Percentiles rank a stretch among this genome's conserved stretches.
Conservation (phyloP, 2,329 filamentous ascomycete species). For the Pseudogymnoascus sp. region DNA sequence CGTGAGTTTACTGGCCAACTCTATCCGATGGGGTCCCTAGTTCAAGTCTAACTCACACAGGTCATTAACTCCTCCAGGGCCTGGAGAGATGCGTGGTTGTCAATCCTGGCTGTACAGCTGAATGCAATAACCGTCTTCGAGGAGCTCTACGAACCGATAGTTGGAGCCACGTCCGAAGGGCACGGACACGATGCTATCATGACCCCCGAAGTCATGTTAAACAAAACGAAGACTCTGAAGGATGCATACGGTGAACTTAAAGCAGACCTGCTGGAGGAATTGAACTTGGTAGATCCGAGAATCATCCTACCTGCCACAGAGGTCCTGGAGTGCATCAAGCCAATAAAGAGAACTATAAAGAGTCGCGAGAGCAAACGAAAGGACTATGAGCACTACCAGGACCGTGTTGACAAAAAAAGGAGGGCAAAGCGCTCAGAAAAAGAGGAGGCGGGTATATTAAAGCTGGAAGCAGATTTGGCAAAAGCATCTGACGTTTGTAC, state of each 20-base stretch:
- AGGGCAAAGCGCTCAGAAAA: constrained; percentile 63
- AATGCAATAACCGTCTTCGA: constrained; percentile 60
- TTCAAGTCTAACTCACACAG: constrained; percentile 34
- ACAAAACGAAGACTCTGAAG: constrained; percentile 56
- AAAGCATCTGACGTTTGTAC: constrained; percentile 51
- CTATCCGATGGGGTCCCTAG: background rate
- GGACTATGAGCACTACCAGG: constrained; percentile 71
- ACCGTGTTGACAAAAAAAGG: constrained; percentile 59
- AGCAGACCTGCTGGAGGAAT: constrained; percentile 61
- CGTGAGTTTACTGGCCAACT: constrained; percentile 37
- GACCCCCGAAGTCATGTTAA: constrained; percentile 55
- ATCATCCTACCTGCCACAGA: constrained; percentile 62
- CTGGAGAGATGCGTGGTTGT: constrained; percentile 72
- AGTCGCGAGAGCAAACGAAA: constrained; percentile 73
- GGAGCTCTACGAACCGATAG: constrained; percentile 66
- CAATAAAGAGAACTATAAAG: constrained; percentile 74
- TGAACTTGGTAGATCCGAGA: constrained; percentile 59
- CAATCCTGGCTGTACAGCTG: constrained; percentile 60
- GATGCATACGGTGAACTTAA: constrained; percentile 62
- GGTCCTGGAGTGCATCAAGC: constrained; percentile 58
- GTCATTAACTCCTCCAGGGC: constrained; percentile 65
- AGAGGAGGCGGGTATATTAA: constrained; percentile 62
- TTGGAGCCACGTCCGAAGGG: constrained; percentile 52
- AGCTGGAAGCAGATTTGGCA: constrained; percentile 61
- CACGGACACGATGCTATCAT: constrained; percentile 45